These are phyloP conservation scores for Botrytis medusae DNA, from an alignment of 2,329 filamentous ascomycete species.

Conservation along the genomic window DNA sequence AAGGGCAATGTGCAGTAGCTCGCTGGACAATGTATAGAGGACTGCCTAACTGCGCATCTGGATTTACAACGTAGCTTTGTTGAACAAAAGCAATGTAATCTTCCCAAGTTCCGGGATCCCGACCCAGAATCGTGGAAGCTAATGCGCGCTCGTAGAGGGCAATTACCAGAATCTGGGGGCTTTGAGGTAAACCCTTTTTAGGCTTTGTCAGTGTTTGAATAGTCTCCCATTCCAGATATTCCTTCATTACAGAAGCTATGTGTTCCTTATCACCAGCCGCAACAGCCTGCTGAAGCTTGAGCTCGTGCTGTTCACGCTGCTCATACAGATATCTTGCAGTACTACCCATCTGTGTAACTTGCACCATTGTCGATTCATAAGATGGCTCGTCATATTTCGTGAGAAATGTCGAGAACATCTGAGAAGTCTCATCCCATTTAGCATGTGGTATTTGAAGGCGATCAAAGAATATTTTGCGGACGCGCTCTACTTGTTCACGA, in stretches of 20 bases:
- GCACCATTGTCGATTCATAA: conserved; percentile 74
- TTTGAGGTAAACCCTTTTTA: conserved; percentile 47
- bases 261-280: conserved; percentile 56
- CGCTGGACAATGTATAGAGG: conserved; percentile 73
- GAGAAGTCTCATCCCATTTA: conserved; percentile 72
- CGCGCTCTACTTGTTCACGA: conserved; percentile 58
- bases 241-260: conserved; percentile 52
- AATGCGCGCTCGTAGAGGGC: conserved; percentile 80
- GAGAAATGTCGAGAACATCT: conserved; percentile 72
- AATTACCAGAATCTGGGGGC: conserved; percentile 53
- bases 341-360: conserved; percentile 62
- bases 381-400: conserved; percentile 67
- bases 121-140: conserved; percentile 60
- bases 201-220: conserved; percentile 56
- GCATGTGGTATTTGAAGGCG: conserved; percentile 72
- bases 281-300: conserved; percentile 60
- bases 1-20: conserved; percentile 87
- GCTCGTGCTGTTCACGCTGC: conserved; percentile 66
- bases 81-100: conserved; percentile 56
- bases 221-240: conserved; percentile 87
- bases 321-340: conserved; percentile 63
- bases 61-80: conserved; percentile 31
- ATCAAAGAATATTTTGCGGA: conserved; percentile 68
- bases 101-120: conserved; percentile 75
- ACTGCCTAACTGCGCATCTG: conserved; percentile 45